Conservation (phyloP, 2,329 filamentous ascomycete species). For the Aspergillus bombycis region DNA sequence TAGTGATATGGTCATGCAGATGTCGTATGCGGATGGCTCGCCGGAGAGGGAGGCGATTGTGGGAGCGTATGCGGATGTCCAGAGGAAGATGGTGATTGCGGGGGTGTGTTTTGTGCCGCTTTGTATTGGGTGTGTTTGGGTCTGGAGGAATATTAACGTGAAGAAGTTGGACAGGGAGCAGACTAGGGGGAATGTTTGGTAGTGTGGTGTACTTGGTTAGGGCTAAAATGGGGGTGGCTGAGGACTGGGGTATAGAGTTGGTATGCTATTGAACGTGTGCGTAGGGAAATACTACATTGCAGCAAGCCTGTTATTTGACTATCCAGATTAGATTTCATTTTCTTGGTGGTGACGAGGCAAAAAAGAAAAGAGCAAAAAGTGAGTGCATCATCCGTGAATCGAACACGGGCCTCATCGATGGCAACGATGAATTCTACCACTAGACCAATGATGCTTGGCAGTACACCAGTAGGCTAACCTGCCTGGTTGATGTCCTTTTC, state of each 20-base stretch:
- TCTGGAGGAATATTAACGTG: neutral
- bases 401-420: conserved; percentile 50
- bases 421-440: conserved; percentile 48
- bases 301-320: too few relatives aligned
- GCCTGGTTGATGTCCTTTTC: too few relatives aligned
- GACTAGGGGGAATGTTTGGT: neutral
- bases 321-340: too few relatives aligned
- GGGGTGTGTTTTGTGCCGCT: neutral
- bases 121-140: neutral
- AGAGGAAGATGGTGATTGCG: neutral
- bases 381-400: conserved; percentile 48
- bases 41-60: neutral
- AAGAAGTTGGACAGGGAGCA: neutral
- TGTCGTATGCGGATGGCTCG: neutral
- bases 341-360: too few relatives aligned
- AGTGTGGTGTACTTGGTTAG: too few relatives aligned
- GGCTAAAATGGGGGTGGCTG: too few relatives aligned
- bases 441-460: conserved; percentile 43
- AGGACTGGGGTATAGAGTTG: too few relatives aligned
- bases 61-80: neutral
- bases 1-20: neutral
- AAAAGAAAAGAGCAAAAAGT: neutral
- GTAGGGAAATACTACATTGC: too few relatives aligned
- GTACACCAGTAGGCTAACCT: neutral
- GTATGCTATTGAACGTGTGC: too few relatives aligned